Evolutionary conservation across 495 filamentous ascomycete species (phyloP), one percentile per base, ranked within the genome.

Genomic region (Lepraria neglecta): DNA sequence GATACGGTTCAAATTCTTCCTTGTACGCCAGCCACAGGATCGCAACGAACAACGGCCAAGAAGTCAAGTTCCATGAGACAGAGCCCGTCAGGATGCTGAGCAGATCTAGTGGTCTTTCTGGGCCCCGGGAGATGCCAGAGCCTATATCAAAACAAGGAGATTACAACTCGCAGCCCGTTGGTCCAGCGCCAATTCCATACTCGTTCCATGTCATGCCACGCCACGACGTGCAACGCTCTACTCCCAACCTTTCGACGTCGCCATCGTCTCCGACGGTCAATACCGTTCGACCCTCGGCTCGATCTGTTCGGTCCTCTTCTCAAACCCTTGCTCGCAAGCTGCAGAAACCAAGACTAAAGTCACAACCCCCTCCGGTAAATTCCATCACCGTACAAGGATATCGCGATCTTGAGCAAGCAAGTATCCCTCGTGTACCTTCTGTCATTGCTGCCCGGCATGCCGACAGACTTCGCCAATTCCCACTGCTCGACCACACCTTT

Each of bases 351-450:
- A 56, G 64, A 58, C 61, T 57, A 9, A 64, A 55, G 47, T 63
- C 67, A 19, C 64, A 66, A 35, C 58, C 61, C 35, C 42, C 56
- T 14, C 58, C 58, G 11, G 33, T 68, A 21, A 47, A 58, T 11
- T 27, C 42, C 17, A 62, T 61, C 33, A 64, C 63, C 4, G 56
- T 60, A 5, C 56, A 55, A 40, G 58, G 54, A 14, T 42, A 56
- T 60, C 54, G 33, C 11, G 57, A 61, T 28, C 40, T 62, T 38
- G 45, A 53, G 15, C 35, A 33, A 35, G 47, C 27, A 27, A 35
- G 58, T 14, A 65, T 70, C 15, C 69, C 69, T 51, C 65, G 66
- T 33, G 58, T 71, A 46, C 69, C 69, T 31, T 64, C 59, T 31
- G 45, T 45, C 27, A 63, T 71, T 45, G 67, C 61, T 15, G 38